These are phyloP conservation scores for Fusarium sterilihyphosum DNA, from an alignment of 2,329 filamentous ascomycete genomes.

Conservation along the genomic window DNA sequence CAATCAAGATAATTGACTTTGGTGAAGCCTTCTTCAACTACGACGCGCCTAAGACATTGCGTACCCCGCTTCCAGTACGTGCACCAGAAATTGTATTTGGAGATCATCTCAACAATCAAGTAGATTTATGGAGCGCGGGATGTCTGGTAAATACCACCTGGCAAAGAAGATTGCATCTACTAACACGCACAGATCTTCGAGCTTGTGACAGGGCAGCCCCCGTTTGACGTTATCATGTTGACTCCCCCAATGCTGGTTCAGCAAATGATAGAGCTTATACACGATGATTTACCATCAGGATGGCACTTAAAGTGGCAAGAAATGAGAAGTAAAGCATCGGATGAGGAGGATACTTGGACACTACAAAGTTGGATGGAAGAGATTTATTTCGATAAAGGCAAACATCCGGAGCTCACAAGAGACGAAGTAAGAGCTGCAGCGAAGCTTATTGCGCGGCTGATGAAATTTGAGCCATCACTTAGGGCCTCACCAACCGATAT, in stretches of 20 bases:
- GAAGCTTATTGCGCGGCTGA: conserved; percentile 9
- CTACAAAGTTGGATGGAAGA: conserved; percentile 31
- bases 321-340: neutral
- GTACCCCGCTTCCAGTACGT: conserved; percentile 29
- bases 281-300: conserved; percentile 19
- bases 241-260: conserved; percentile 15
- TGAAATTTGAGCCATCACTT: conserved; percentile 33
- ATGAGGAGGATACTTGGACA: neutral
- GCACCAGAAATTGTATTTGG: conserved; percentile 38
- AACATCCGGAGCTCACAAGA: conserved; percentile 1
- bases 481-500: conserved; percentile 20
- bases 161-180: neutral
- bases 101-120: conserved; percentile 25
- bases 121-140: conserved; percentile 36
- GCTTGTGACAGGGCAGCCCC: conserved; percentile 38
- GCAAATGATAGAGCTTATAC: conserved; percentile 28
- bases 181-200: conserved; percentile 35
- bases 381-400: conserved; percentile 22
- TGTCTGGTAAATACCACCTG: conserved; percentile 24
- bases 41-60: neutral
- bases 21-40: conserved; percentile 30
- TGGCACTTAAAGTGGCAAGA: conserved; percentile 26
- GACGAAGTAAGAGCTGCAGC: conserved; percentile 3
- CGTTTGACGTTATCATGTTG: conserved; percentile 32
- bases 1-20: conserved; percentile 38